These are phyloP conservation scores for Hypomyces perniciosus DNA, from an alignment of 2,329 filamentous ascomycete genomes.

Conservation along the genomic window DNA sequence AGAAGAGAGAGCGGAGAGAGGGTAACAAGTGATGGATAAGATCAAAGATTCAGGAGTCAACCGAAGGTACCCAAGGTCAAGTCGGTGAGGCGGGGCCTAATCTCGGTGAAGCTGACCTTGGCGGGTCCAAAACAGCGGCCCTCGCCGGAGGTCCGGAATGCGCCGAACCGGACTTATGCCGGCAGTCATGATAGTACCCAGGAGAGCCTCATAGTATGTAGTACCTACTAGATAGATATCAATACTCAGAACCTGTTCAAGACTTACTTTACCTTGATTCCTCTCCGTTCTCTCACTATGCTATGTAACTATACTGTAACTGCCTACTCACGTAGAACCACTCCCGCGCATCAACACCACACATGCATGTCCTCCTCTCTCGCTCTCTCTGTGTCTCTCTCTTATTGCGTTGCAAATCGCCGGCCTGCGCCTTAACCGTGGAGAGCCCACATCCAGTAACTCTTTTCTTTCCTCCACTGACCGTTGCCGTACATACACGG, in stretches of 20 bases:
- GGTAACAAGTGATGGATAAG: background rate
- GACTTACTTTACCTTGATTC: too few relatives aligned
- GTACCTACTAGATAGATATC: too few relatives aligned
- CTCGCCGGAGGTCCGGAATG: background rate
- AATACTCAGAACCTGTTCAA: too few relatives aligned
- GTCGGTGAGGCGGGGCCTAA: background rate
- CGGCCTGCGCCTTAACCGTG: constrained; percentile 7
- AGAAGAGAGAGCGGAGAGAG: background rate
- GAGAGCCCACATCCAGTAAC: constrained; percentile 2
- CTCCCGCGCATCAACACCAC: constrained; percentile 7
- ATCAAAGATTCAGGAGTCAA: background rate
- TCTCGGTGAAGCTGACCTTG: background rate
- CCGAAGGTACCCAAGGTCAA: background rate
- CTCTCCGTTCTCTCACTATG: too few relatives aligned
- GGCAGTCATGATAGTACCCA: too few relatives aligned
- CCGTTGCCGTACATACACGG: background rate
- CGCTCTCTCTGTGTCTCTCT: background rate
- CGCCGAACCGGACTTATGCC: background rate
- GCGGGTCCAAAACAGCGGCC: background rate
- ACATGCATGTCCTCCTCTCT: constrained; percentile 5
- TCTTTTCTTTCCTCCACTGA: background rate
- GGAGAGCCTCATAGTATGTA: too few relatives aligned
- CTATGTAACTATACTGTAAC: too few relatives aligned
- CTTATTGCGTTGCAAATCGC: constrained; percentile 8
- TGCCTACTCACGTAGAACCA: too few relatives aligned